Percentiles rank a stretch among this genome's conserved stretches.
phyloP scores from a whole-genome alignment of 1,284 basidiomycete genomes.

The Xanthoconium separans region DNA sequence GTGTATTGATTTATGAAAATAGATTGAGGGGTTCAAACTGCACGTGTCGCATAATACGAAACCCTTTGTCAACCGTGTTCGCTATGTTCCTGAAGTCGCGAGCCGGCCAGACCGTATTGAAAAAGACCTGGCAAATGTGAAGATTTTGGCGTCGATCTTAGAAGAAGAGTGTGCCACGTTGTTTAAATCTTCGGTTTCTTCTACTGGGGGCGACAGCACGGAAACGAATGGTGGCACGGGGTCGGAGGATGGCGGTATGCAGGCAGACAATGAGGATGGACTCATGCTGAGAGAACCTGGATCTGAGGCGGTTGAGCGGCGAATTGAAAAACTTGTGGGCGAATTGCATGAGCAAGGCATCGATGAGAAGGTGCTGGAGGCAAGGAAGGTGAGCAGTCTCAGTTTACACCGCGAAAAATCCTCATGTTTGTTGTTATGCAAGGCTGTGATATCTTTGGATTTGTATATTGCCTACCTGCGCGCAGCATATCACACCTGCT shows the following conservation, averaged over 20 bases:
- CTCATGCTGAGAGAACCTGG: constrained; percentile 59
- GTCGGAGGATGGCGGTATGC: constrained; percentile 38
- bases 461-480: constrained; percentile 84
- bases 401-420: constrained; percentile 13
- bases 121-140: constrained; percentile 76
- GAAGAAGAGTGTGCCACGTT: constrained; percentile 66
- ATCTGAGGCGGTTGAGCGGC: constrained; percentile 68
- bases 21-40: constrained; percentile 93
- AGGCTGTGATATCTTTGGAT: constrained; percentile 79
- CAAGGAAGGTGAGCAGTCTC: constrained; percentile 58
- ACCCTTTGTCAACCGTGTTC: constrained; percentile 74
- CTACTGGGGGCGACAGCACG: constrained; percentile 24
- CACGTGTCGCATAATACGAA: constrained; percentile 83
- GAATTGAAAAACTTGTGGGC: constrained; percentile 69
- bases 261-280: constrained; percentile 51
- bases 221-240: constrained; percentile 33
- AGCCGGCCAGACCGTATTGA: constrained; percentile 75
- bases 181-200: constrained; percentile 38
- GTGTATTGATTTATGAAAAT: constrained; percentile 9
- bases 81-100: constrained; percentile 78
- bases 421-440: constrained; percentile 22
- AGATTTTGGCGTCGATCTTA: constrained; percentile 64
- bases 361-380: constrained; percentile 63
- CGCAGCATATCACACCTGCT: constrained; percentile 86
- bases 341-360: constrained; percentile 65